Conservation (phyloP, 768 basidiomycete species). For the Serendipita indica region DNA sequence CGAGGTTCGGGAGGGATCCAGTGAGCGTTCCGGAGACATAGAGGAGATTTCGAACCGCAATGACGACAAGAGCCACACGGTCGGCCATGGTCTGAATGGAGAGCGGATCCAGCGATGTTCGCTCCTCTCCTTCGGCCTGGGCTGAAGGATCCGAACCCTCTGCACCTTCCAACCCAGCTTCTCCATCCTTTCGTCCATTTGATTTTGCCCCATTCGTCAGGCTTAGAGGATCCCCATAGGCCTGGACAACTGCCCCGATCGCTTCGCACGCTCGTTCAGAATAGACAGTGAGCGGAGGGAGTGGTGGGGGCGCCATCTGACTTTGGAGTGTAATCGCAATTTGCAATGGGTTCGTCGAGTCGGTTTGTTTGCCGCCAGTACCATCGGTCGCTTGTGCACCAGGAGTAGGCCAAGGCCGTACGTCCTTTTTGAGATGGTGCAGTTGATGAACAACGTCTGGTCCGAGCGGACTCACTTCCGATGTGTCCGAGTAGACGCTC, state of each 20-base stretch:
- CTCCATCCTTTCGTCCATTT: neutral
- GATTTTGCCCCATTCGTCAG: neutral
- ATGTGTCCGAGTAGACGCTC: conserved; percentile 70
- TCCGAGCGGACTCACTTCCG: conserved; percentile 47
- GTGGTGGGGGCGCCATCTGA: neutral
- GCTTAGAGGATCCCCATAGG: neutral
- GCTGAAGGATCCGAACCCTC: neutral
- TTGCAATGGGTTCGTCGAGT: neutral
- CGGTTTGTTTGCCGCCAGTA: neutral
- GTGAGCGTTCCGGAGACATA: conserved; percentile 19
- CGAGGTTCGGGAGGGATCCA: conserved; percentile 13
- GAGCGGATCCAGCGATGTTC: neutral
- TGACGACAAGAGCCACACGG: conserved; percentile 15
- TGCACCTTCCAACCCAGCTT: neutral
- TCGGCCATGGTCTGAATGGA: conserved; percentile 12
- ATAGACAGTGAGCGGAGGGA: neutral
- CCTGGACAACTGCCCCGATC: conserved; percentile 1
- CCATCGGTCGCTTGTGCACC: conserved; percentile 16
- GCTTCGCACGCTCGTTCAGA: conserved; percentile 5
- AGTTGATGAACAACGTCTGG: conserved; percentile 7
- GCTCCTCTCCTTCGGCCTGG: neutral
- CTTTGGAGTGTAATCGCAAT: neutral
- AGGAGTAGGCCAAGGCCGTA: conserved; percentile 23
- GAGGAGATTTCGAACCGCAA: conserved; percentile 20
- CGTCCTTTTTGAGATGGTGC: conserved; percentile 4